Evolutionary conservation across 257 asterid species (phyloP).

Genomic region (Forsythia suspensa): DNA sequence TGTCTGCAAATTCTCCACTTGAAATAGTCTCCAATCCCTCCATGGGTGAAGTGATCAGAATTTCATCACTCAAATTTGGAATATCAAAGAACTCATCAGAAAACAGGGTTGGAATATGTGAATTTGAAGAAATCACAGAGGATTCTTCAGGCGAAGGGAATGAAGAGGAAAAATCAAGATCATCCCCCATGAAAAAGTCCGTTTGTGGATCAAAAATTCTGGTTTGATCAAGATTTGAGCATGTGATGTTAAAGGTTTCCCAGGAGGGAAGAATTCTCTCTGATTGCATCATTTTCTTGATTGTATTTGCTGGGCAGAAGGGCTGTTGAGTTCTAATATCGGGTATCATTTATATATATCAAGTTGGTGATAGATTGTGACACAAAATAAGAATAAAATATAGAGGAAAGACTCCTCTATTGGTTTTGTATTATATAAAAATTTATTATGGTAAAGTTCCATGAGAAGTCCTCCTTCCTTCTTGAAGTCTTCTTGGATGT

Average conservation of each 20-base stretch:
- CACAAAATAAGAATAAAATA: conserved; percentile 12
- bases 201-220: conserved; percentile 27
- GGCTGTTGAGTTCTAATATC: conserved; percentile 8
- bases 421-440: conserved; percentile 19
- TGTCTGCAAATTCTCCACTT: conserved; percentile 23
- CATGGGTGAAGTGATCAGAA: conserved; percentile 24
- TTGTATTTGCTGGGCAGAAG: conserved; percentile 16
- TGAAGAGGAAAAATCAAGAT: conserved; percentile 35
- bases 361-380: conserved; percentile 22
- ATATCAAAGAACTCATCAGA: conserved; percentile 37
- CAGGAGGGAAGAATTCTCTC: conserved; percentile 44
- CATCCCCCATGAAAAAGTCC: conserved; percentile 24
- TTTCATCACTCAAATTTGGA: conserved; percentile 32
- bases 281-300: conserved; percentile 46
- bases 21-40: conserved; percentile 30
- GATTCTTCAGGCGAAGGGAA: conserved; percentile 36
- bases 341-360: conserved; percentile 17
- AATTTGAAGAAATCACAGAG: conserved; percentile 46
- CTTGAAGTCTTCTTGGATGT: conserved; percentile 45
- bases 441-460: conserved; percentile 33
- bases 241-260: conserved; percentile 27
- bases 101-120: conserved; percentile 34
- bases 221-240: conserved; percentile 26
- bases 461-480: conserved; percentile 33
- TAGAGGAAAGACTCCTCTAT: conserved; percentile 34